Evolutionary conservation across 768 basidiomycete genomes (phyloP), one percentile per base, ranked within the genome.

Genomic region (Tulasnella sp.): DNA sequence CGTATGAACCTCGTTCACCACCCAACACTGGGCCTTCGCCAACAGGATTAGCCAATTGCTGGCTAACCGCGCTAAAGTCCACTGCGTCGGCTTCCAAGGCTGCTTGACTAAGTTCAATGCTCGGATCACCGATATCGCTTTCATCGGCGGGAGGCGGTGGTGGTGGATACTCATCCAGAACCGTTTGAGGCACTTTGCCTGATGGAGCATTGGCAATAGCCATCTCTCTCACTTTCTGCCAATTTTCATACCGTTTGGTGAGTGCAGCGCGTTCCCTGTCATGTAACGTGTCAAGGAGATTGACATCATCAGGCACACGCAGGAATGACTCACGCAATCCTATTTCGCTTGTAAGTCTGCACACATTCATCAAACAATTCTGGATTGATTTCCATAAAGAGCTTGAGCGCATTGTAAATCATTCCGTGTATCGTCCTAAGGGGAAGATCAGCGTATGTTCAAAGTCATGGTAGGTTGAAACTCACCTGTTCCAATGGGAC

Each of bases 381-480:
- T 0, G 91, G 86, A 62, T 96, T 98, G 64, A 98, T 89, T 66
- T 99, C 95, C 92, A 98, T 98, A 70, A 96, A 93, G 53, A 98
- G 65, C 65, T 93, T 98, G 64, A 99, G 70, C 2, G 95, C 95
- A 63, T 98, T 96, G 69, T 95, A 98, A 25, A 98, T 92, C 88
- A 98, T 92, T 56, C 89, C 89, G 59, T 99, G 95, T 60, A 98
- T 99, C 41, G 95, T 98, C 57, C 92, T 98, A 59, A 0, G 29
- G 6, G 7, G 19, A 31, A 25, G 32, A 24, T n/a, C 37, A 37
- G 31, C n/a, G 16, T n/a, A 16, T 12, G 9, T 27, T 35, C 8
- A 39, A 6, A 1, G 27, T 27, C n/a, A 19, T 3, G 22, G 25
- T 9, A 22, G 3, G 28, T 19, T 37, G 19, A 63, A 9, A 59